Evolutionary conservation across 768 basidiomycete genomes (phyloP), one percentile per base, ranked within the genome.

Genomic region (Boletus eberwhitei): DNA sequence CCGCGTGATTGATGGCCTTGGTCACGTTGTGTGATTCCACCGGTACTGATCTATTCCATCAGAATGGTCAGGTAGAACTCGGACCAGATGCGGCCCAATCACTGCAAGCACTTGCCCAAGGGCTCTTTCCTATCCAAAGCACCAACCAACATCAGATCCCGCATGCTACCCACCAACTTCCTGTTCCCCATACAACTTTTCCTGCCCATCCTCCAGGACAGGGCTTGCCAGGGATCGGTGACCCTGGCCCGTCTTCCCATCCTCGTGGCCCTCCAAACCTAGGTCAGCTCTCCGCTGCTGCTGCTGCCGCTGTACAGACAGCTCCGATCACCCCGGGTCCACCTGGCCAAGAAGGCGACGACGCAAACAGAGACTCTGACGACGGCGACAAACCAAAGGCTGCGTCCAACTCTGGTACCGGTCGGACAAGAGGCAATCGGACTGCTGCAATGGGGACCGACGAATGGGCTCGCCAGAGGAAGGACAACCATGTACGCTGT

Each of bases 401-500:
- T 14, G 49, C 73, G 8, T 46, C 75, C 13, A 48, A 70, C 8
- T 52, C 72, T 8, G 49, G 69, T 8, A 43, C 68, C 14, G 75
- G 77, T 5, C 73, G 82, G 24, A 66, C 73, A 8, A 73, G 83
- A n/a, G 77, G 81, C 4, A 77, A 76, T n/a, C 75, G 83, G 35
- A 78, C 74, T 40, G 78, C 85, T 8, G 75, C 81, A 0, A 85
- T 87, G 80, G 85, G 85, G 0, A 82, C 80, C 41, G 87, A 88
- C 49, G 89, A 90, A 64, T 91, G 89, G 89, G 82, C 79, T 32
- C 77, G 87, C 55, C 85, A 88, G 63, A 76, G 89, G 57, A 91
- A 90, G 65, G 89, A 90, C 60, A 91, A 91, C 54, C 89, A 91
- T 68, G 88, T 87, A 64, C 32, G 85, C 75, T 0, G 19, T n/a